Conservation (phyloP, 345 rosid genomes). For the Clausena lansium region DNA sequence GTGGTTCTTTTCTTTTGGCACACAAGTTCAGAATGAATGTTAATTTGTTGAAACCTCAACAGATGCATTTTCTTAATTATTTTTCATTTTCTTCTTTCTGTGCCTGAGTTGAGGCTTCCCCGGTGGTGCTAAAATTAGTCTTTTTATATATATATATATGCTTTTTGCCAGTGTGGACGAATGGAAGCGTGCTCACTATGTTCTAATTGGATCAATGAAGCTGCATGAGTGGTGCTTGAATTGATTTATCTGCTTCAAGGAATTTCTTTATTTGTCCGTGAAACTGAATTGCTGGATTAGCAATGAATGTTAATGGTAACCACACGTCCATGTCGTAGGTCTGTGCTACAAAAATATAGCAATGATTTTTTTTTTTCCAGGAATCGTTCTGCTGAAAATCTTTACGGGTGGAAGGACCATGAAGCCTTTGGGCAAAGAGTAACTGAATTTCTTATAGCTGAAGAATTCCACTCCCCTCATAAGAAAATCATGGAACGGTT, state of each 20-base stretch:
- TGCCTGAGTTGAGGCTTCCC: background rate
- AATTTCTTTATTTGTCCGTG: background rate
- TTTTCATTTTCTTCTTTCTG: background rate
- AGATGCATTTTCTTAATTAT: background rate
- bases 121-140: background rate
- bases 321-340: too few relatives aligned
- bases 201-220: background rate
- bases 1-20: background rate
- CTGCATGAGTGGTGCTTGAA: background rate
- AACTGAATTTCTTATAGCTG: constrained; percentile 54
- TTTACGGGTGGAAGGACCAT: constrained; percentile 72
- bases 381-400: constrained; percentile 79
- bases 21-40: constrained; percentile 14
- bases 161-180: background rate
- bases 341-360: background rate
- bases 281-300: background rate
- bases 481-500: constrained; percentile 44
- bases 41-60: background rate
- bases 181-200: background rate
- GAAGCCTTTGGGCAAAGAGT: constrained; percentile 63
- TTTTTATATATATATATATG: background rate
- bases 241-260: background rate
- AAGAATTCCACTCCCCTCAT: constrained; percentile 42
- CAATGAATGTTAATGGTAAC: background rate
- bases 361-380: constrained; percentile 35